Evolutionary conservation across 495 filamentous ascomycete genomes (phyloP).

Genomic region (Xylaria curta): DNA sequence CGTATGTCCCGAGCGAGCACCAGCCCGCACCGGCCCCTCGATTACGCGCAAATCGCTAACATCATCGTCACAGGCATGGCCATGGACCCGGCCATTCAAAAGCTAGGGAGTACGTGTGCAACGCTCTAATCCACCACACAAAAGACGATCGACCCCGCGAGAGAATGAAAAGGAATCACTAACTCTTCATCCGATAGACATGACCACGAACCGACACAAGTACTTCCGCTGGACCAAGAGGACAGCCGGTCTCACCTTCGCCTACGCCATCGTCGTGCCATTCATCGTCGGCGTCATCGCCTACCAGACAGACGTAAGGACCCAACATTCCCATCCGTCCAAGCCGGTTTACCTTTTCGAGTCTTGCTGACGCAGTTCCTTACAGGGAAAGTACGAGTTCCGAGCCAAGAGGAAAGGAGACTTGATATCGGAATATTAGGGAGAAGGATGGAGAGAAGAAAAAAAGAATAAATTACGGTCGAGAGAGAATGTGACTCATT

Average conservation of each 20-base stretch:
- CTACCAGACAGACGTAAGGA: slow-evolving; percentile 80
- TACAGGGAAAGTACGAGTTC: slow-evolving; percentile 83
- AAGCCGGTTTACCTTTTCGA: not conserved
- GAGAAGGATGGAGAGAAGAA: not conserved
- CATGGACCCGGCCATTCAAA: slow-evolving; percentile 79
- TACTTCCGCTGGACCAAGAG: slow-evolving; percentile 92
- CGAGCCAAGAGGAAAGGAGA: slow-evolving; percentile 89
- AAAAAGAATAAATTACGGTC: not conserved
- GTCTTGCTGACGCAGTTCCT: not conserved
- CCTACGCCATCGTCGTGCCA: slow-evolving; percentile 76
- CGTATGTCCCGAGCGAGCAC: slow-evolving; percentile 38
- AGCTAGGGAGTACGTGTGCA: slow-evolving; percentile 69
- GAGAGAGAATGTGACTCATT: not conserved
- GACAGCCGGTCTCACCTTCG: slow-evolving; percentile 77
- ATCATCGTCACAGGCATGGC: slow-evolving; percentile 53
- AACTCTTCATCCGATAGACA: slow-evolving; percentile 60
- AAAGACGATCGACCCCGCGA: not conserved
- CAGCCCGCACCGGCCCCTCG: not conserved
- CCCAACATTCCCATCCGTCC: not conserved
- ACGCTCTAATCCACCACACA: not conserved
- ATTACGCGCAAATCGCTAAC: slow-evolving; percentile 15
- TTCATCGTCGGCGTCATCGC: slow-evolving; percentile 69
- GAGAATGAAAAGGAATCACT: not conserved
- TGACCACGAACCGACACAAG: slow-evolving; percentile 85
- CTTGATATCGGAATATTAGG: slow-evolving; percentile 73